phyloP scores from a whole-genome alignment of 192 early-diverging fungal species.

The Phycomyces blakesleeanus region DNA sequence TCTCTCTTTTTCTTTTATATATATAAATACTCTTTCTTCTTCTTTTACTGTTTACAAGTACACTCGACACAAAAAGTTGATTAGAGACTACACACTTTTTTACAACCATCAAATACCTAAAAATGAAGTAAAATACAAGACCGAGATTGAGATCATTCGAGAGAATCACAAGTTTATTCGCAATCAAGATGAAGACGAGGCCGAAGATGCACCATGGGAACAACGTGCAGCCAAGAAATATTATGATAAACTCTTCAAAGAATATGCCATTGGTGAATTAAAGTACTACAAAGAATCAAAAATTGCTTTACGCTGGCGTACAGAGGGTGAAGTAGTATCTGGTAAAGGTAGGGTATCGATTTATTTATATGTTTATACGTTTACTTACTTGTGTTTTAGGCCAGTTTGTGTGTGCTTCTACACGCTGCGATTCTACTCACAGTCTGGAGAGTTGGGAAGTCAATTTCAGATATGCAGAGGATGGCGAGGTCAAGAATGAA shows the following conservation, averaged over 20 bases:
- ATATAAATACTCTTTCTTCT: too few species aligned
- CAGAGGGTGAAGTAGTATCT: constrained; percentile 57
- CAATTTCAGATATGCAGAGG: constrained; percentile 79
- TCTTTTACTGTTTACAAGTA: constrained; percentile 36
- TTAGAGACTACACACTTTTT: constrained; percentile 52
- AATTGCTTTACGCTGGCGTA: constrained; percentile 72
- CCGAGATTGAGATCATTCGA: constrained; percentile 67
- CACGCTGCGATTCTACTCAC: constrained; percentile 41
- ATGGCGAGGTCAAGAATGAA: constrained; percentile 68
- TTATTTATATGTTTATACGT: too few species aligned
- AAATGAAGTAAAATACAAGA: constrained; percentile 25
- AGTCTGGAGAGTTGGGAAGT: constrained; percentile 78
- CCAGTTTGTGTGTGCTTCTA: constrained; percentile 70
- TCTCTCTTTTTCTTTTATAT: too few species aligned
- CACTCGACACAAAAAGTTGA: constrained; percentile 54
- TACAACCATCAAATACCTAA: constrained; percentile 9
- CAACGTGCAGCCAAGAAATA: constrained; percentile 78
- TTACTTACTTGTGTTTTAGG: constrained; percentile 30
- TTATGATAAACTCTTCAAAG: constrained; percentile 82
- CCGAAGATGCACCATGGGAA: constrained; percentile 69
- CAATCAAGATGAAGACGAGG: constrained; percentile 42
- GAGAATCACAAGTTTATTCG: constrained; percentile 60
- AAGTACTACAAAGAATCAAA: constrained; percentile 66
- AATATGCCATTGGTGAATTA: constrained; percentile 74
- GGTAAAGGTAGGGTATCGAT: constrained; percentile 69